Evolutionary conservation across 2,329 filamentous ascomycete species (phyloP), one percentile per base, ranked within the genome.

Genomic region (Neofusicoccum ribis): DNA sequence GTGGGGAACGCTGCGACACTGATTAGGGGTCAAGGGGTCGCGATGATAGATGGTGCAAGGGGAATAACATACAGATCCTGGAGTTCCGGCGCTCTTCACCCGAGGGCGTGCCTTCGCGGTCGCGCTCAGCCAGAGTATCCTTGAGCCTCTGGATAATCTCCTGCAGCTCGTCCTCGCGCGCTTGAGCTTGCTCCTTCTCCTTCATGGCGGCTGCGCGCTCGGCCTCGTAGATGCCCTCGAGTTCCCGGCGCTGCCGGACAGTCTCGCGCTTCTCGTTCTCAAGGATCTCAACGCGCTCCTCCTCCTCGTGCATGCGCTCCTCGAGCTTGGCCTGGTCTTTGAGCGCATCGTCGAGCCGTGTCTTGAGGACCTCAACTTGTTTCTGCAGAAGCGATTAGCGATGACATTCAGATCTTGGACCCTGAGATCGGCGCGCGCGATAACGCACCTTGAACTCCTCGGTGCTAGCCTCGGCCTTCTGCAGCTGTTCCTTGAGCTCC

Each of bases 201-300:
- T 93, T 92, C 73, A 92, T 88, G 80, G 94, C 91, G 63, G 91
- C 88, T 73, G 89, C 91, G 68, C 92, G 88, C 79, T 99, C 95
- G 50, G 91, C 88, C 77, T 98, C 94, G 77, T 97, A 96, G 69
- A 96, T 93, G 69, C 89, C 88, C 78, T 97, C 93, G 81, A 97
- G 89, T 77, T 99, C 95, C 69, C 94, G 88, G 73, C 92, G 91
- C 78, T 96, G 90, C 68, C 93, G 87, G 36, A 89, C 87, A 64
- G 89, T 85, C 70, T 98, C 93, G 71, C 91, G 88, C 80, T 95
- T 93, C 73, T 96, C 92, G 72, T 91, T 93, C 73, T 89, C 88
- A 63, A 98, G 83, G 7, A 86, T 82, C 77, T 97, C 93, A 66
- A 94, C 86, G 73, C 89, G 88, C 77, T 94, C 91, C 67, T 95